These are phyloP conservation scores for Leccinum disarticulatum DNA, from an alignment of 768 basidiomycete species.

Conservation along the genomic window DNA sequence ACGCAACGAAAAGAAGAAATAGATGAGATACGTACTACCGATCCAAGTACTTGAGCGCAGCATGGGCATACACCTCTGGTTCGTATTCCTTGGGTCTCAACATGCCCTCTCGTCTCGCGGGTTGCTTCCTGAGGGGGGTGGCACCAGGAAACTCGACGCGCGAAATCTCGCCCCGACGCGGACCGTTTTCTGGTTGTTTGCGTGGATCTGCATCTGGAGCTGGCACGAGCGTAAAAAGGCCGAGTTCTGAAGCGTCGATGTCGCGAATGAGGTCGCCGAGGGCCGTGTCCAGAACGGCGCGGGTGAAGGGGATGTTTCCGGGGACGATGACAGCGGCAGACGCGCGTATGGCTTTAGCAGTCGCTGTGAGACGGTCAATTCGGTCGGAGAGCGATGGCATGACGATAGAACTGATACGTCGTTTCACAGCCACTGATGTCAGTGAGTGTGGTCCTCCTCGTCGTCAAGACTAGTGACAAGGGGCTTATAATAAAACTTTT, in stretches of 20 bases:
- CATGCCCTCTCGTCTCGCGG: constrained; percentile 39
- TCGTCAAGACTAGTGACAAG: constrained; percentile 7
- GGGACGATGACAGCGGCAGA: constrained; percentile 39
- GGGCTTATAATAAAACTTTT: constrained; percentile 5
- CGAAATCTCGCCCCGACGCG: constrained; percentile 45
- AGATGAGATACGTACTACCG: constrained; percentile 56
- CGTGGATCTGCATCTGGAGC: constrained; percentile 34
- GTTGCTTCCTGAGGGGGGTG: constrained; percentile 60
- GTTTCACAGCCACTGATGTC: constrained; percentile 22
- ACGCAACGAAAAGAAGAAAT: constrained; percentile 13
- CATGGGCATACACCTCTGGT: constrained; percentile 74
- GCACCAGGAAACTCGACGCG: constrained; percentile 69
- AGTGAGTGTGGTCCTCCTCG: background rate
- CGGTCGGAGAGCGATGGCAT: constrained; percentile 65
- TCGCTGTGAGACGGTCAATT: constrained; percentile 61
- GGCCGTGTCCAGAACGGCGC: constrained; percentile 58
- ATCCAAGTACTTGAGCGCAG: constrained; percentile 74
- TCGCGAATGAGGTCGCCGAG: constrained; percentile 81
- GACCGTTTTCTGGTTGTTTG: constrained; percentile 26
- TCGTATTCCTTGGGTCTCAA: constrained; percentile 46
- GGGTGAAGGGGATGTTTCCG: constrained; percentile 48
- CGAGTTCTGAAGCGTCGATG: constrained; percentile 73
- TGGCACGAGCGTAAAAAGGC: constrained; percentile 64
- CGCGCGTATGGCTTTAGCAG: constrained; percentile 50
- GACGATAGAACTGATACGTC: background rate